phyloP scores from a whole-genome alignment of 352 stramenopile genomes.

The Phytophthora chlamydospora region DNA sequence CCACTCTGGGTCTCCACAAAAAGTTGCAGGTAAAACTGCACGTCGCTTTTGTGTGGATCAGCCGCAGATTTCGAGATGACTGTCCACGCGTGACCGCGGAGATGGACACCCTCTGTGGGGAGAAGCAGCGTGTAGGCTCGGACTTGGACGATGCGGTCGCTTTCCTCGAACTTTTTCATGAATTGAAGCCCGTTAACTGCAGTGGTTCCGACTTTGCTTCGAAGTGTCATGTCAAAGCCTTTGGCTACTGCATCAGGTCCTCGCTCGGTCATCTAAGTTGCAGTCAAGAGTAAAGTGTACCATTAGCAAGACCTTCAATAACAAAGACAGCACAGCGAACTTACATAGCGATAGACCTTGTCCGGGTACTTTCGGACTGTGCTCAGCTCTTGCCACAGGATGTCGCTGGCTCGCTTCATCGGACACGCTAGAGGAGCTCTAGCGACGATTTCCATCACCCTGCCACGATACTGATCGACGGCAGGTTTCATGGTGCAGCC shows the following conservation, averaged over 20 bases:
- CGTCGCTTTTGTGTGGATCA: neutral
- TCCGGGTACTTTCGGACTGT: neutral
- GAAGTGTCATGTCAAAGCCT: constrained; percentile 12
- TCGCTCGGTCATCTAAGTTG: constrained; percentile 9
- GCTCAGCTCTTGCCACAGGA: constrained; percentile 4
- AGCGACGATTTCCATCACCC: constrained; percentile 6
- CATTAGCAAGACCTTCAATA: too few relatives aligned
- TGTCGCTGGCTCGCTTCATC: constrained; percentile 1
- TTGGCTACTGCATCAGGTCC: constrained; percentile 1
- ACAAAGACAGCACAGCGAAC: neutral
- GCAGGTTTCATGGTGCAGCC: neutral
- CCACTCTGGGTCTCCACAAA: constrained; percentile 8
- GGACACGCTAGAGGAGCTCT: neutral
- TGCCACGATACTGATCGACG: neutral
- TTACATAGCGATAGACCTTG: constrained; percentile 12
- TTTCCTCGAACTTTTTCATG: constrained; percentile 10
- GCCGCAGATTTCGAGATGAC: constrained; percentile 9
- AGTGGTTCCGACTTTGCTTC: neutral
- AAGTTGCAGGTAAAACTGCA: constrained; percentile 13
- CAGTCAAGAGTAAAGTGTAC: neutral
- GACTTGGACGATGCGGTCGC: constrained; percentile 12
- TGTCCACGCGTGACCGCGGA: constrained; percentile 8
- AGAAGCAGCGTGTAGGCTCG: constrained; percentile 10
- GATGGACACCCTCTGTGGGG: neutral
- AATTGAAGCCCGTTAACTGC: constrained; percentile 4